A percentile compares a stretch with the other conserved stretches of the same genome.
Conservation (phyloP, 2,329 filamentous ascomycete genomes). For the Stachybotrys elegans region DNA sequence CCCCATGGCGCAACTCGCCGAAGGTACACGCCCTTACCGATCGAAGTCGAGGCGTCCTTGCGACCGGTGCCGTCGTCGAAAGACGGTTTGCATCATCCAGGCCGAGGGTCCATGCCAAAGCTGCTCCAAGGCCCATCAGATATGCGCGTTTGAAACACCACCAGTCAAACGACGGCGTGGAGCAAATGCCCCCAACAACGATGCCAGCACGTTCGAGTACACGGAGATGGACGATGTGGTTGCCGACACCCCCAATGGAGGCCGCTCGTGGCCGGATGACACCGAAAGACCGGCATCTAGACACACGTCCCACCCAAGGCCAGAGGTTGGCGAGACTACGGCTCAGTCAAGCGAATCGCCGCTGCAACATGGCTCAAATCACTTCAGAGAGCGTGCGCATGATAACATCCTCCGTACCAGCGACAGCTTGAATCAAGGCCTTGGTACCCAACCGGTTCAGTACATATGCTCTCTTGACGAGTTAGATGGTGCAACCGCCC, state of each 20-base stretch:
- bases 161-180: not conserved
- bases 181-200: not conserved
- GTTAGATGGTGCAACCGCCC: conserved; percentile 10
- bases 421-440: not conserved
- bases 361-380: not conserved
- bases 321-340: not conserved
- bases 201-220: not conserved
- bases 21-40: not conserved
- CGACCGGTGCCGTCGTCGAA: not conserved
- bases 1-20: not conserved
- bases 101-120: not conserved
- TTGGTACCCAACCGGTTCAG: not conserved
- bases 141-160: not conserved
- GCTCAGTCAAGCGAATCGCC: not conserved
- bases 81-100: not conserved
- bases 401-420: not conserved
- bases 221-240: not conserved
- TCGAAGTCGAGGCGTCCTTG: not conserved
- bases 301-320: not conserved
- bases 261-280: not conserved
- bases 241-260: not conserved
- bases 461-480: not conserved
- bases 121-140: not conserved
- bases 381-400: not conserved
- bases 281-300: not conserved